Base-by-base conservation (phyloP, 495 filamentous ascomycete species). In the Penicillium paxilli region DNA sequence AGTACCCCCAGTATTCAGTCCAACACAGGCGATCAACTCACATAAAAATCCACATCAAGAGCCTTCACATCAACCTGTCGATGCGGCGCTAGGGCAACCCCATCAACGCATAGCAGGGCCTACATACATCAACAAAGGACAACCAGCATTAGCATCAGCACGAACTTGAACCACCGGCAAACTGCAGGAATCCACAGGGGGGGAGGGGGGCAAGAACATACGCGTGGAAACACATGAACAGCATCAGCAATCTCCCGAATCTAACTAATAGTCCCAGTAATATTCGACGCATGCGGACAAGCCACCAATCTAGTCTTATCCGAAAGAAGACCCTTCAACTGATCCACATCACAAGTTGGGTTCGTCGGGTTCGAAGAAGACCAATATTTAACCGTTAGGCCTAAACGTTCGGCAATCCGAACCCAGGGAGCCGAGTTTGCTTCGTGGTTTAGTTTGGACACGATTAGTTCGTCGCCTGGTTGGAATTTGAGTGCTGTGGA, bases 381-480 rank as follows among this genome's bases (percentile, higher is more conserved):
- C 86, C 87, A 91, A 85, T 82, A 90, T 60, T 87, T 88, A 44
- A 92, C 65, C 0, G 62, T 70, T 2, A 89, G 75, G 9, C 79
- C 76, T 30, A 82, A 71, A 0, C 75, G 71, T 2, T 68, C 46
- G 8, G 87, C 87, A n/a, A 91, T 74, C 21, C 74, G 69, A 6
- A 87, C 72, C 87, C 87, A 91, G 0, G 87, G 75, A 9, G 83
- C 79, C 54, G 85, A 82, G 64, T 90, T 89, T 28, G 86, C 83
- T 69, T 90, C 86, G 64, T 91, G 86, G 65, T 90, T 87, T 52
- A 89, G 69, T 44, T 78, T 75, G 5, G 85, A 90, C 5, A 89
- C 35, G 48, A 92, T 69, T 30, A 91, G 65, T 60, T 90, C 87
- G 57, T 82, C 79, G 44, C 80, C 81, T 5, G 73, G 56, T n/a